Evolutionary conservation across 306 rosid species (phyloP).

Genomic region (Lagenaria siceraria): DNA sequence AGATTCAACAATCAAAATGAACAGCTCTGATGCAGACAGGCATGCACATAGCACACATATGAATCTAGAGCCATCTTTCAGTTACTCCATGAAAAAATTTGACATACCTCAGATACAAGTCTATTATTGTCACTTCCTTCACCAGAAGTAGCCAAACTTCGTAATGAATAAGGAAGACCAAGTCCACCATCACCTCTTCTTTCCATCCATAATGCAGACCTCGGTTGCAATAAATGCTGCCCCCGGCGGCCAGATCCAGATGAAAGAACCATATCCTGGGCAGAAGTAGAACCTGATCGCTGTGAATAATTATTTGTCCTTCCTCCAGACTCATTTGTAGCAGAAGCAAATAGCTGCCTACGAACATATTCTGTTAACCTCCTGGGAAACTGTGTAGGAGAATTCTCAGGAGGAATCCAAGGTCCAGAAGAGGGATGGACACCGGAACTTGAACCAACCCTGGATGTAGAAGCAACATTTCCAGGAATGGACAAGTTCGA

Average conservation of each 20-base stretch:
- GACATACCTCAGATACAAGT: conserved; percentile 83
- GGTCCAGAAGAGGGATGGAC: conserved; percentile 47
- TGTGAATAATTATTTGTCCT: conserved; percentile 34
- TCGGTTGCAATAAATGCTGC: conserved; percentile 35
- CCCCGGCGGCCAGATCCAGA: conserved; percentile 38
- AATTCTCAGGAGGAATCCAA: conserved; percentile 60
- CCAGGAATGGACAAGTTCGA: conserved; percentile 45
- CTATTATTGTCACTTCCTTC: conserved; percentile 82
- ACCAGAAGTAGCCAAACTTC: conserved; percentile 45
- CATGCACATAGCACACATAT: not conserved
- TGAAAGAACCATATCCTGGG: conserved; percentile 41
- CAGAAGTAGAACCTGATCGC: conserved; percentile 39
- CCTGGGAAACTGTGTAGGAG: conserved; percentile 58
- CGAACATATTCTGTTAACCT: conserved; percentile 70
- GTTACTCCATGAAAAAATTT: conserved; percentile 1
- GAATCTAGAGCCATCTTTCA: not conserved
- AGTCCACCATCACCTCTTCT: conserved; percentile 55
- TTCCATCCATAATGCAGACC: conserved; percentile 59
- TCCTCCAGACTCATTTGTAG: conserved; percentile 57
- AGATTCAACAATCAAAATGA: not conserved
- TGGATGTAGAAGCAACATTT: conserved; percentile 54
- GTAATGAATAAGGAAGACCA: conserved; percentile 66
- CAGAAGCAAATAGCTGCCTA: conserved; percentile 50
- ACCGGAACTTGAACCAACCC: conserved; percentile 34
- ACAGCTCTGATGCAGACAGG: not conserved